phyloP scores from a whole-genome alignment of 2,329 filamentous ascomycete species.

The Penicillium corylophilum region DNA sequence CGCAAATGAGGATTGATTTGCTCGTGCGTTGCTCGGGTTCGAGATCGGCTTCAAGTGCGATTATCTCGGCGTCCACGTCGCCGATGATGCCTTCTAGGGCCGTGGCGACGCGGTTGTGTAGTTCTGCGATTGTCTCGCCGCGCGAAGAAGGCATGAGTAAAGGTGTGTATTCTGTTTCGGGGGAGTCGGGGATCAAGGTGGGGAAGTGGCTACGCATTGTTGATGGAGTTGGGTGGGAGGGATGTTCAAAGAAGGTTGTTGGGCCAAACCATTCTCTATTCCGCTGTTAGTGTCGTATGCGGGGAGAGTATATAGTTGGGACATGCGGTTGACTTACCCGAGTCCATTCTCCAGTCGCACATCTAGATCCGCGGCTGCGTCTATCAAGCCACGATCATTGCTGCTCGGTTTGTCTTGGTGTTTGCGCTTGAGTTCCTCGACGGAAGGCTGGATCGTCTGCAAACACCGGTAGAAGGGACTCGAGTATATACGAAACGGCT shows the following conservation, averaged over 20 bases:
- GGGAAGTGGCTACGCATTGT: constrained; percentile 66
- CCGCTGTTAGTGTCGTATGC: not conserved
- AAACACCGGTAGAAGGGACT: constrained; percentile 86
- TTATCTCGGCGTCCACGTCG: constrained; percentile 62
- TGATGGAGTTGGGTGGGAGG: constrained; percentile 65
- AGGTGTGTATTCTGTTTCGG: constrained; percentile 55
- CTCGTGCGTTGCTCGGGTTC: constrained; percentile 53
- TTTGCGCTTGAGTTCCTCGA: constrained; percentile 41
- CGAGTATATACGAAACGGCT: constrained; percentile 64
- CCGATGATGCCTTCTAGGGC: constrained; percentile 69
- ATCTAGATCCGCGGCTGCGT: constrained; percentile 34
- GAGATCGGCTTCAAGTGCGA: constrained; percentile 44
- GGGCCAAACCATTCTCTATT: constrained; percentile 85
- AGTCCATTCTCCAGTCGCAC: constrained; percentile 55
- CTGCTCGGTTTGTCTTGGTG: constrained; percentile 7
- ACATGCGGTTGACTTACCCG: constrained; percentile 40
- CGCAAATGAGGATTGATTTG: constrained; percentile 72
- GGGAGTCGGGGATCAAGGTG: constrained; percentile 49
- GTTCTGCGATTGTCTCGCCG: constrained; percentile 75
- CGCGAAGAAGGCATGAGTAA: constrained; percentile 66
- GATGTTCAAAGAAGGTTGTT: constrained; percentile 77
- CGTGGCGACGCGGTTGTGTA: constrained; percentile 77
- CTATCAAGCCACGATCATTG: constrained; percentile 31
- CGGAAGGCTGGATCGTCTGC: constrained; percentile 72
- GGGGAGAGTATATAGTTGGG: not conserved